Evolutionary conservation across 2,329 filamentous ascomycete genomes (phyloP), one percentile per base, ranked within the genome.

Genomic region (Fusarium neocosmosporiellum): DNA sequence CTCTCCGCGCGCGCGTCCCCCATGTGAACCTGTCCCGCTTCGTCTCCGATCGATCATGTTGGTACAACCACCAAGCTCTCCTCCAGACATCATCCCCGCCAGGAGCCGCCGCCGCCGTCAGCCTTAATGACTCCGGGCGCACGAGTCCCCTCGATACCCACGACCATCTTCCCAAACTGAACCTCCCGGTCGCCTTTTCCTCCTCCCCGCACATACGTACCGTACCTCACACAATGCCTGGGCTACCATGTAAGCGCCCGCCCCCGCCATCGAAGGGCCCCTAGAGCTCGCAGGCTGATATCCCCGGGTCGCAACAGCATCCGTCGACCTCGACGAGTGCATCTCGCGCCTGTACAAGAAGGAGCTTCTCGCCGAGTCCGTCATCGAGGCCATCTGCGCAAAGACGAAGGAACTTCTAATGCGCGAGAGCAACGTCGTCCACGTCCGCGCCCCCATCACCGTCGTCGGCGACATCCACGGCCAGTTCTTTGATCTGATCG

Each of bases 401-500:
- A 99, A 99, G 84, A 96, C 97, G 24, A 99, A 99, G 82, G 96
- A 99, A 86, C 88, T 99, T 77, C 89, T 99, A 77, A 99, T 99
- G 96, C 96, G 97, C 81, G 96, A 99, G 90, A 98, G 96, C 89
- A 99, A 99, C 84, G 96, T 99, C 71, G 96, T 99, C 69, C 96
- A 99, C 83, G 97, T 99, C 71, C 91, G 91, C 77, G 95, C 96
- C 34, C 96, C 96, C 2, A 94, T 99, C 67, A 99, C 96, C 18
- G 96, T 99, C 11, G 96, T 99, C 41, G 96, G 96, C 75, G 96
- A 99, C 82, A 99, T 99, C 76, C 96, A 99, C 83, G 96, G 96
- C 67, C 96, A 99, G 84, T 99, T 99, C 86, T 98, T 96, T 83
- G 96, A 99, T 83, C 91, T 99, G 85, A 96, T 99, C 75, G 96